These are phyloP conservation scores for Macrotyloma uniflorum DNA, from an alignment of 306 rosid genomes.

Conservation along the genomic window DNA sequence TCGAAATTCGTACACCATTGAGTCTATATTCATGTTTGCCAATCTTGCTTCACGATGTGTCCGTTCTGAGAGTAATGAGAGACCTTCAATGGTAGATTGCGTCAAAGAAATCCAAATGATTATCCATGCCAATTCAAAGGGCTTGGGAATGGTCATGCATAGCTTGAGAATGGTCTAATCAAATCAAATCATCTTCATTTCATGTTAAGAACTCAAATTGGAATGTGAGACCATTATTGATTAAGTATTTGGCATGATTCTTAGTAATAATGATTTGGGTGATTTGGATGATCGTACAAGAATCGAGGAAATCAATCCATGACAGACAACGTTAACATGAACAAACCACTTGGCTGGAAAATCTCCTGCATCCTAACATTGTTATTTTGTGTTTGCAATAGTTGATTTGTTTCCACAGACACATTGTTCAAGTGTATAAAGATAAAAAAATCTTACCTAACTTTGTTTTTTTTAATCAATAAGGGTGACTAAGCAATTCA, in stretches of 20 bases:
- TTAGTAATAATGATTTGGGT: neutral
- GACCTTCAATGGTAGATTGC: slow-evolving; percentile 79
- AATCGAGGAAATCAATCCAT: slow-evolving; percentile 9
- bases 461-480: no score
- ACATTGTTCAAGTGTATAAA: slow-evolving; percentile 10
- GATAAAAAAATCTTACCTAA: no score
- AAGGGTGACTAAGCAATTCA: no score
- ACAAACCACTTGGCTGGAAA: slow-evolving; percentile 11
- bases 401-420: slow-evolving; percentile 2
- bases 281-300: slow-evolving; percentile 36
- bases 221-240: neutral
- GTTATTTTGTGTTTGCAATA: slow-evolving; percentile 16
- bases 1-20: slow-evolving; percentile 67
- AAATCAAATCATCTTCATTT: neutral
- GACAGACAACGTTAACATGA: slow-evolving; percentile 11
- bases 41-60: slow-evolving; percentile 84
- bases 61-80: slow-evolving; percentile 65
- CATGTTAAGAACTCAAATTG: slow-evolving; percentile 21
- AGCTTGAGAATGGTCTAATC: slow-evolving; percentile 52
- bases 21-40: slow-evolving; percentile 73
- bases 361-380: slow-evolving; percentile 12
- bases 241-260: neutral
- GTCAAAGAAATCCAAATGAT: slow-evolving; percentile 68
- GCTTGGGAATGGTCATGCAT: slow-evolving; percentile 52
- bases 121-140: slow-evolving; percentile 58